Conservation (phyloP, 78 protist species). For the Bigelowiella natans region DNA sequence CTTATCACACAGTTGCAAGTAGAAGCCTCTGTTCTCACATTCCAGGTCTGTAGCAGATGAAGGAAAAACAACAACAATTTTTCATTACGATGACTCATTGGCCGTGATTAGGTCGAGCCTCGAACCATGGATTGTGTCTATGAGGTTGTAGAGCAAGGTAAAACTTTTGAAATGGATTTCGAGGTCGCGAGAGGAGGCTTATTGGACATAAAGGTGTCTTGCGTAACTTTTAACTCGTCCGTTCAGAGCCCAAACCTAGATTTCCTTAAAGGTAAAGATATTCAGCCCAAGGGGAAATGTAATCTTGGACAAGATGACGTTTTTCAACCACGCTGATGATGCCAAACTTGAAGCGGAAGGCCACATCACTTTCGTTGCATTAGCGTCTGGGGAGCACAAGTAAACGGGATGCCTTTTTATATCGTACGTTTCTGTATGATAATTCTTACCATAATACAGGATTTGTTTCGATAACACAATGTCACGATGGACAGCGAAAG, state of each 20-base stretch:
- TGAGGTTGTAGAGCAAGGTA: background rate
- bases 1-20: no score
- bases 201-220: background rate
- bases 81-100: no score
- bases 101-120: background rate
- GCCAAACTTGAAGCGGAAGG: background rate
- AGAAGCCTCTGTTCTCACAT: background rate
- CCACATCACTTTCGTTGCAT: background rate
- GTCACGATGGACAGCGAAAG: background rate
- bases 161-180: background rate
- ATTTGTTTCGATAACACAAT: background rate
- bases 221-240: background rate
- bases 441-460: no score
- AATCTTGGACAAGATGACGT: background rate
- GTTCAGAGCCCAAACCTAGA: background rate
- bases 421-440: no score
- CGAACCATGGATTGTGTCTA: background rate
- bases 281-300: background rate
- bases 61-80: no score
- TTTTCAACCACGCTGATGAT: background rate
- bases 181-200: background rate
- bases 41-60: background rate
- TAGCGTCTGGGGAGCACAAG: background rate
- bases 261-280: background rate
- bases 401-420: no score